These are phyloP conservation scores for Verbena officinalis DNA, from an alignment of 257 asterid species.

Conservation along the genomic window DNA sequence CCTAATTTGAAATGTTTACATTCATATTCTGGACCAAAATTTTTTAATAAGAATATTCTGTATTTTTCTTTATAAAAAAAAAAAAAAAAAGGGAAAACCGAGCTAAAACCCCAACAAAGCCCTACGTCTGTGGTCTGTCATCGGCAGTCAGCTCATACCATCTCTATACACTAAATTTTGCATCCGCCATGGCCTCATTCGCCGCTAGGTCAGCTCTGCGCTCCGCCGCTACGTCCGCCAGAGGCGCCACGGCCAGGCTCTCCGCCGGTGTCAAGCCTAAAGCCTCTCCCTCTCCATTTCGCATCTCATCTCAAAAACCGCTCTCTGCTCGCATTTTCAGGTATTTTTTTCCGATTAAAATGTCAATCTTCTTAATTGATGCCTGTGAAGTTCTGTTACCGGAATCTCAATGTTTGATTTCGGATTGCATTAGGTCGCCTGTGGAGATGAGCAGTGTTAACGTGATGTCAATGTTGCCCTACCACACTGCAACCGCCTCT, in stretches of 20 bases:
- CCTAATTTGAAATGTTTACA: too few species aligned
- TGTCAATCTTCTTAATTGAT: constrained; percentile 3
- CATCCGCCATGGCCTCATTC: constrained; percentile 44
- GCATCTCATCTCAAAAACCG: constrained; percentile 61
- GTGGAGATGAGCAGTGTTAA: constrained; percentile 72
- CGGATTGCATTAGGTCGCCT: constrained; percentile 54
- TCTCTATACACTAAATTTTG: constrained; percentile 1
- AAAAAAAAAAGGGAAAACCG: neutral
- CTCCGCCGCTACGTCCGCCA: constrained; percentile 53
- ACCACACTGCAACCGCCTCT: constrained; percentile 92
- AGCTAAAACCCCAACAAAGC: constrained; percentile 41
- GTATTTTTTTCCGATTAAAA: too few species aligned
- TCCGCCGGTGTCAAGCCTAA: constrained; percentile 51
- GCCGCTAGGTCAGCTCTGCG: constrained; percentile 73
- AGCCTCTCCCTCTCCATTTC: constrained; percentile 56
- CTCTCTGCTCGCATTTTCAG: constrained; percentile 75
- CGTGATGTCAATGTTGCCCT: constrained; percentile 76
- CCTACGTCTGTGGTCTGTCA: constrained; percentile 21
- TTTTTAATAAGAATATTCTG: too few species aligned
- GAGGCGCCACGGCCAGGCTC: constrained; percentile 51
- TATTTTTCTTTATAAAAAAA: neutral
- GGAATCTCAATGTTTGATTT: constrained; percentile 1
- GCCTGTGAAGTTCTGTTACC: neutral
- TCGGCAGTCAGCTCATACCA: neutral
- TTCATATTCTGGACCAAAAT: too few species aligned